Evolutionary conservation across 208 protist genomes (phyloP).

Genomic region (Lotmaria passim): DNA sequence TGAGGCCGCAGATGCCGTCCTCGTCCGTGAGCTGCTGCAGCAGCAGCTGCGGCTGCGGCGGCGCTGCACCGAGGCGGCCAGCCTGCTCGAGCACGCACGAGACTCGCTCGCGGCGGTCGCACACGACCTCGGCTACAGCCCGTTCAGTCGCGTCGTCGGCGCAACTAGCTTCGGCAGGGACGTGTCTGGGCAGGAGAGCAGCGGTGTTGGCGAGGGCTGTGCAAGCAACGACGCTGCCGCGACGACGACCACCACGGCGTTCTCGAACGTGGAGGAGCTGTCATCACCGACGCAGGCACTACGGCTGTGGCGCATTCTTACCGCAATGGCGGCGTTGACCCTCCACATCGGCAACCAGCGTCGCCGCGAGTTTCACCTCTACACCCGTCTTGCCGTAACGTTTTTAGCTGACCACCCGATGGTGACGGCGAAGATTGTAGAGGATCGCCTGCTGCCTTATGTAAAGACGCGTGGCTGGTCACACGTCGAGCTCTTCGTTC

Average conservation of each 20-base stretch:
- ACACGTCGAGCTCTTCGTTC: constrained; percentile 52
- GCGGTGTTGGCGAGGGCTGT: too few species aligned
- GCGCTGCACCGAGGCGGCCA: constrained; percentile 18
- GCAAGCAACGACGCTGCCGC: neutral
- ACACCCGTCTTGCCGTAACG: constrained; percentile 57
- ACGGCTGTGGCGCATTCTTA: constrained; percentile 56
- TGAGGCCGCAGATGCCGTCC: neutral
- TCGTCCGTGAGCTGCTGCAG: neutral
- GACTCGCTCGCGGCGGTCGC: constrained; percentile 29
- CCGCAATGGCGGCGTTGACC: constrained; percentile 42
- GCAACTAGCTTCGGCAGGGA: neutral
- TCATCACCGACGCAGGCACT: constrained; percentile 33
- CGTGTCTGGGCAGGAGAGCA: too few species aligned
- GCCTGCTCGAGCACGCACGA: constrained; percentile 24
- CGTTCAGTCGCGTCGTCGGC: neutral
- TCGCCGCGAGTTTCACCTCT: constrained; percentile 54
- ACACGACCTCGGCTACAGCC: constrained; percentile 27
- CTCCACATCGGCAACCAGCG: constrained; percentile 42
- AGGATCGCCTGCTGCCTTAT: constrained; percentile 58
- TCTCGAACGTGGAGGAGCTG: constrained; percentile 46
- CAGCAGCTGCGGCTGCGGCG: constrained; percentile 20
- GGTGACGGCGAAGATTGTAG: constrained; percentile 46
- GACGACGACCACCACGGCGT: constrained; percentile 2
- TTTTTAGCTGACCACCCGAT: constrained; percentile 48
- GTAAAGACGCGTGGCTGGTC: constrained; percentile 53